Conservation (phyloP, 495 filamentous ascomycete species). For the Neurospora discreta region DNA sequence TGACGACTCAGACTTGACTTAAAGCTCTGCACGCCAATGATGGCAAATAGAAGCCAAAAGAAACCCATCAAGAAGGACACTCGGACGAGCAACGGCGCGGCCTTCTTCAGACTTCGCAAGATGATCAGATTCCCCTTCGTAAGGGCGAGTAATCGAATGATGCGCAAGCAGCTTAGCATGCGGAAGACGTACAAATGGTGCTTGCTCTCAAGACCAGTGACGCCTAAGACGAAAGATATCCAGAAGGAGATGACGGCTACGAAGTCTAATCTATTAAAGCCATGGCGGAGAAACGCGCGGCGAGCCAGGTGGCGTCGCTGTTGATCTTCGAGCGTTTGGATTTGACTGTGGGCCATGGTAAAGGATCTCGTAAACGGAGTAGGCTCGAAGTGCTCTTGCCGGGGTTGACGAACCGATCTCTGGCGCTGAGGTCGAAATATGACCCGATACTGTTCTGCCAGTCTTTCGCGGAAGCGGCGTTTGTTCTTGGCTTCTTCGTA, state of each 20-base stretch:
- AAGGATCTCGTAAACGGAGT: constrained; percentile 74
- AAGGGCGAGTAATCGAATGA: constrained; percentile 75
- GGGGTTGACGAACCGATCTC: constrained; percentile 42
- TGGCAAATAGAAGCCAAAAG: constrained; percentile 98
- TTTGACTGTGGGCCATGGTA: constrained; percentile 43
- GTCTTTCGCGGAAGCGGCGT: constrained; percentile 57
- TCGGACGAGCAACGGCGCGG: constrained; percentile 83
- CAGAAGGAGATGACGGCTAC: constrained; percentile 93
- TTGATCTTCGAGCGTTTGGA: constrained; percentile 61
- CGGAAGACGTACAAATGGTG: constrained; percentile 79
- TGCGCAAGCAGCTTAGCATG: constrained; percentile 91
- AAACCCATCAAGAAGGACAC: constrained; percentile 95
- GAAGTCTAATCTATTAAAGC: constrained; percentile 93
- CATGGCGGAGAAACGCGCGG: constrained; percentile 85
- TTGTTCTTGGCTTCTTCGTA: constrained; percentile 71
- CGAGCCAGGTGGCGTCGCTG: constrained; percentile 76
- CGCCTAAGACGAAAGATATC: constrained; percentile 67
- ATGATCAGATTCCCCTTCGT: constrained; percentile 94
- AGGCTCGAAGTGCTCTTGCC: constrained; percentile 34
- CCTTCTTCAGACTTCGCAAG: constrained; percentile 87
- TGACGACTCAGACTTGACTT: constrained; percentile 83
- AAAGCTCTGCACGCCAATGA: constrained; percentile 94
- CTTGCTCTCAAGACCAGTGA: constrained; percentile 52
- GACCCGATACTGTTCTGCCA: constrained; percentile 60
- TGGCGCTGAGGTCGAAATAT: constrained; percentile 75